Conservation (phyloP, 1,284 basidiomycete genomes). For the Papiliotrema fonsecae region DNA sequence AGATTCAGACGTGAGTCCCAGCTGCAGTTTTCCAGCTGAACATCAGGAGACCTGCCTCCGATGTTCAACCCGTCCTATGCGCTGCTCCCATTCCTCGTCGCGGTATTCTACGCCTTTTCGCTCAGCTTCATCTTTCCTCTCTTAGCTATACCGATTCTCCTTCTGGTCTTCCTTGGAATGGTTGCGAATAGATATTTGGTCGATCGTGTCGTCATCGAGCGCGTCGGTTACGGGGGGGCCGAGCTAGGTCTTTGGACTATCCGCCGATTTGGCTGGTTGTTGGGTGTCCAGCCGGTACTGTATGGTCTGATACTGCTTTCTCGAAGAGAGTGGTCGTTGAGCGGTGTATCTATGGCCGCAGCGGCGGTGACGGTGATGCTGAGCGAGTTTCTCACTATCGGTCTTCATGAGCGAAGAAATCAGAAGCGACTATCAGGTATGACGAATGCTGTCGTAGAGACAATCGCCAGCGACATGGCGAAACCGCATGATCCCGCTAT, state of each 20-base stretch:
- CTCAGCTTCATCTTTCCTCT: slow-evolving; percentile 70
- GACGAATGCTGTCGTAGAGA: neutral
- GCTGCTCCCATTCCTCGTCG: slow-evolving; percentile 61
- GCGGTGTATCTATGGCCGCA: slow-evolving; percentile 57
- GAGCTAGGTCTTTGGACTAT: slow-evolving; percentile 67
- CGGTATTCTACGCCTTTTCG: slow-evolving; percentile 62
- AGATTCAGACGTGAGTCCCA: slow-evolving; percentile 62
- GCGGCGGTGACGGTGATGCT: slow-evolving; percentile 49
- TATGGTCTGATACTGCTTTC: slow-evolving; percentile 67
- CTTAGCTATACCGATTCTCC: slow-evolving; percentile 62
- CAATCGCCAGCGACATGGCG: neutral
- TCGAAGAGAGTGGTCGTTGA: slow-evolving; percentile 64
- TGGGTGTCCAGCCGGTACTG: slow-evolving; percentile 63
- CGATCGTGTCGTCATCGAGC: slow-evolving; percentile 66
- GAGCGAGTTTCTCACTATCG: slow-evolving; percentile 20
- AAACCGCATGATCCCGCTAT: neutral
- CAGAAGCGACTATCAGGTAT: neutral
- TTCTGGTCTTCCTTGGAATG: slow-evolving; percentile 63
- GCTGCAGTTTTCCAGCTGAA: slow-evolving; percentile 1
- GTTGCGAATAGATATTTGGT: slow-evolving; percentile 69
- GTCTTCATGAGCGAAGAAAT: neutral
- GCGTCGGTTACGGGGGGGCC: slow-evolving; percentile 63
- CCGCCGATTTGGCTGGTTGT: slow-evolving; percentile 54
- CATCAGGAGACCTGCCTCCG: slow-evolving; percentile 63
- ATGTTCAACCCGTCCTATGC: slow-evolving; percentile 64